phyloP scores from a whole-genome alignment of 306 rosid species.

The Bauhinia variegata region DNA sequence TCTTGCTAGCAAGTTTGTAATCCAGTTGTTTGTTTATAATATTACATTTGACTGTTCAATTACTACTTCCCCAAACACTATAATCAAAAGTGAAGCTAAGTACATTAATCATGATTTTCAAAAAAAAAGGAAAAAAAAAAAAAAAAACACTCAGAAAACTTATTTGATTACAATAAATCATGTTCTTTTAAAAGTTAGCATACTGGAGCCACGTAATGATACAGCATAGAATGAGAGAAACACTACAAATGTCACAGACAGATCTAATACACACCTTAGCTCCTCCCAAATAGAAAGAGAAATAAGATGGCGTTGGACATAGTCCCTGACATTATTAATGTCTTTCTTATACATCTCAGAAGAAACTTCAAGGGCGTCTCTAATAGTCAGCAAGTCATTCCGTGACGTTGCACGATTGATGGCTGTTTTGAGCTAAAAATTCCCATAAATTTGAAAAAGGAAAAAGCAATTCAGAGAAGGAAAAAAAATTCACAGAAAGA shows the following conservation, averaged over 20 bases:
- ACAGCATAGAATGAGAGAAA: slow-evolving; percentile 8
- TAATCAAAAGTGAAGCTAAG: not conserved
- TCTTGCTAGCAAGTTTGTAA: not conserved
- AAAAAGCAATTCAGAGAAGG: not conserved
- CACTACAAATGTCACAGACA: slow-evolving; percentile 28
- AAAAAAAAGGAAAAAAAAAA: too few species aligned
- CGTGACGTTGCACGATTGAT: slow-evolving; percentile 89
- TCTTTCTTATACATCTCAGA: slow-evolving; percentile 94
- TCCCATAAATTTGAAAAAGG: slow-evolving; percentile 27
- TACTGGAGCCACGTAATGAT: slow-evolving; percentile 4
- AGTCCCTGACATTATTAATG: slow-evolving; percentile 80
- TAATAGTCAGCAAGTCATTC: slow-evolving; percentile 78
- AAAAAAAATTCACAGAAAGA: slow-evolving; percentile 6
- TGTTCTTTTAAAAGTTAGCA: too few species aligned
- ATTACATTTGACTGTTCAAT: not conserved
- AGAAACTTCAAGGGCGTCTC: slow-evolving; percentile 99
- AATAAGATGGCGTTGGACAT: slow-evolving; percentile 91
- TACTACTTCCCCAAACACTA: not conserved
- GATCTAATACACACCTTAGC: slow-evolving; percentile 60
- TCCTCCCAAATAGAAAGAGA: slow-evolving; percentile 98
- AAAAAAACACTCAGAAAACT: too few species aligned
- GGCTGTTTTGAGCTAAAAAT: slow-evolving; percentile 89
- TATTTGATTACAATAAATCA: too few species aligned
- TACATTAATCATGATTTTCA: slow-evolving; percentile 1
- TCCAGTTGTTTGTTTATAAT: slow-evolving; percentile 1